These are phyloP conservation scores for Fusarium papillatum DNA, from an alignment of 2,329 filamentous ascomycete genomes.

Conservation along the genomic window DNA sequence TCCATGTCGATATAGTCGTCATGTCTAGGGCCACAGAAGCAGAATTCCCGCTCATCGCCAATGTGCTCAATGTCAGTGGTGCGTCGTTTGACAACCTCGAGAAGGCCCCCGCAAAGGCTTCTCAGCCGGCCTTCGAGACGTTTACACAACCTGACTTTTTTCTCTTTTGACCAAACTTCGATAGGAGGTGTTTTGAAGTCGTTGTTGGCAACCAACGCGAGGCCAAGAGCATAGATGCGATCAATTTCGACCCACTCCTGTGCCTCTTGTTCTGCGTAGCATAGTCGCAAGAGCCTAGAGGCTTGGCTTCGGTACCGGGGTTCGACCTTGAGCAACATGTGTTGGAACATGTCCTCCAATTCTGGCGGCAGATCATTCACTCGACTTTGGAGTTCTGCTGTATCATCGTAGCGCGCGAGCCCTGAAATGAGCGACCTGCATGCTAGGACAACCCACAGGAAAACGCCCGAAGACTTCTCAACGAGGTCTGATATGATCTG, in stretches of 20 bases:
- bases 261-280: background rate
- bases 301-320: background rate
- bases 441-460: background rate
- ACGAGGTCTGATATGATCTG: background rate
- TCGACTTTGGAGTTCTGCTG: background rate
- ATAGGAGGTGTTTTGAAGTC: background rate
- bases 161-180: background rate
- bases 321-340: background rate
- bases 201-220: background rate
- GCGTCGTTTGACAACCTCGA: background rate
- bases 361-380: background rate
- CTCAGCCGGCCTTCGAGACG: background rate
- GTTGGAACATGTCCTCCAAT: background rate
- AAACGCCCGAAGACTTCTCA: background rate
- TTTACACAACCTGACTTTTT: background rate
- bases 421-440: background rate
- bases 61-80: background rate
- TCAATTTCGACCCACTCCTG: accelerated
- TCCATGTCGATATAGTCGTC: background rate
- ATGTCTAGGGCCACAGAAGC: background rate
- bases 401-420: background rate
- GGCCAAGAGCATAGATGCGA: background rate
- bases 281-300: background rate
- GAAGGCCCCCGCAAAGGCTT: background rate
- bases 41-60: background rate